A percentile compares a stretch with the other conserved stretches of the same genome.
These are phyloP conservation scores for Pythium phragmiticola DNA, from an alignment of 352 stramenopile genomes.

Conservation along the genomic window DNA sequence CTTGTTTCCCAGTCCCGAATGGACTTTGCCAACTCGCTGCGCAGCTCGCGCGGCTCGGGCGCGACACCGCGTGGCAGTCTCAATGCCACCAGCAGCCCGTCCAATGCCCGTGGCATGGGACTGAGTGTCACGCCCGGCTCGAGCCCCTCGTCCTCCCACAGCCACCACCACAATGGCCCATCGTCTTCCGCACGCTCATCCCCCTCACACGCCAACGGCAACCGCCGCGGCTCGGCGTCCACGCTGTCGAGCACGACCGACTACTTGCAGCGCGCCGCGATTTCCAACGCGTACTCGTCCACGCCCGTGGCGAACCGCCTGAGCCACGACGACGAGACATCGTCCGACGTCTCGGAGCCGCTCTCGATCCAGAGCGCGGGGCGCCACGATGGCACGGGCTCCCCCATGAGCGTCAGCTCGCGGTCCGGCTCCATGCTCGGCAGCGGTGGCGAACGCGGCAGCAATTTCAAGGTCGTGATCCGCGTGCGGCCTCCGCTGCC, in stretches of 20 bases:
- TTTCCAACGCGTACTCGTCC: slow-evolving; percentile 59
- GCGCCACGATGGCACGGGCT: slow-evolving; percentile 29
- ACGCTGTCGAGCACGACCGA: slow-evolving; percentile 11
- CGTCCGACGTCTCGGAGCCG: slow-evolving; percentile 57
- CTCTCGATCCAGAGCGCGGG: slow-evolving; percentile 29
- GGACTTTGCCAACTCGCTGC: slow-evolving; percentile 40
- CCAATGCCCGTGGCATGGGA: slow-evolving; percentile 35
- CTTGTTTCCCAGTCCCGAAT: slow-evolving; percentile 5
- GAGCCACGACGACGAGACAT: slow-evolving; percentile 47
- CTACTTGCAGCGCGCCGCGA: slow-evolving; percentile 59
- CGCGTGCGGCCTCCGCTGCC: slow-evolving; percentile 86
- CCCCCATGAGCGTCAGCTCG: slow-evolving; percentile 36
- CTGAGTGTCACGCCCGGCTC: slow-evolving; percentile 40
- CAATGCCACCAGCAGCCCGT: slow-evolving; percentile 20
- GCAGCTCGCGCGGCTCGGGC: slow-evolving; percentile 28
- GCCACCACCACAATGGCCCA: slow-evolving; percentile 13
- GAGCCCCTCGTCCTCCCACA: slow-evolving; percentile 28
- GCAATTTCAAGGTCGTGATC: slow-evolving; percentile 94
- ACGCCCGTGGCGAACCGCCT: slow-evolving; percentile 15
- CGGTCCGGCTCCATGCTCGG: slow-evolving; percentile 21
- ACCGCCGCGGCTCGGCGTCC: slow-evolving; percentile 14
- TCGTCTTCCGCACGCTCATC: slow-evolving; percentile 18
- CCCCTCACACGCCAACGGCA: slow-evolving; percentile 8
- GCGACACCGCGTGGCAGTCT: slow-evolving; percentile 25
- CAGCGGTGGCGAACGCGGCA: slow-evolving; percentile 34